Evolutionary conservation across 2,329 filamentous ascomycete species (phyloP), one percentile per base, ranked within the genome.

Genomic region (Ceratocystis cacaofunesta): DNA sequence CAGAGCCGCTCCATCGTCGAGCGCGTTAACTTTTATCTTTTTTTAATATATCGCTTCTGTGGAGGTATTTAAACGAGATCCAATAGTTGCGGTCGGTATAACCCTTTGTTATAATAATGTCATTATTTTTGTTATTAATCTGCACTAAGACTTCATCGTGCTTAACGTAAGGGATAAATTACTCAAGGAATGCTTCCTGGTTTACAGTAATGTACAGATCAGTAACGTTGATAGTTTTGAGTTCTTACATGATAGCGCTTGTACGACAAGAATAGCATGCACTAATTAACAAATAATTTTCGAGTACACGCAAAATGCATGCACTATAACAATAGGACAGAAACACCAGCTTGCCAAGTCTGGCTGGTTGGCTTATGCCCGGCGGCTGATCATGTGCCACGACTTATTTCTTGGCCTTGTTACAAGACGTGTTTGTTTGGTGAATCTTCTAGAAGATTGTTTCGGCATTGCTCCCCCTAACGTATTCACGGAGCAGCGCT

Each of bases 211-310:
- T n/a, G 3, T 19, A 36, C 32, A n/a, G 55, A 58, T 58, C 15
- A 19, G 30, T 30, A 58, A n/a, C 55, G 3, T 41, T 30, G 28
- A 19, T 28, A 6, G 7, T 30, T 58, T 58, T 58, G 55, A 58
- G 55, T 36, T 58, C 55, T 58, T 58, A 58, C 55, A 58, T 58
- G 19, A 58, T 58, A 58, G 55, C 2, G 55, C 17, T 36, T 58
- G 55, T 58, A 58, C 55, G 25, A 58, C 52, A 15, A 8, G 52
- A n/a, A 25, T 32, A 25, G 12, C 7, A 17, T 36, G 7, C 36
- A 58, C 25, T 15, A 25, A 30, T 12, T 36, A 58, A 36, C 55
- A 30, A 58, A 36, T 17, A 41, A 41, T 41, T 15, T 41, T 15
- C 36, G 36, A 41, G 36, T 15, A 41, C 36, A 41, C 12, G 12